phyloP scores from a whole-genome alignment of 441 rosid species.

The Erodium moschatum region DNA sequence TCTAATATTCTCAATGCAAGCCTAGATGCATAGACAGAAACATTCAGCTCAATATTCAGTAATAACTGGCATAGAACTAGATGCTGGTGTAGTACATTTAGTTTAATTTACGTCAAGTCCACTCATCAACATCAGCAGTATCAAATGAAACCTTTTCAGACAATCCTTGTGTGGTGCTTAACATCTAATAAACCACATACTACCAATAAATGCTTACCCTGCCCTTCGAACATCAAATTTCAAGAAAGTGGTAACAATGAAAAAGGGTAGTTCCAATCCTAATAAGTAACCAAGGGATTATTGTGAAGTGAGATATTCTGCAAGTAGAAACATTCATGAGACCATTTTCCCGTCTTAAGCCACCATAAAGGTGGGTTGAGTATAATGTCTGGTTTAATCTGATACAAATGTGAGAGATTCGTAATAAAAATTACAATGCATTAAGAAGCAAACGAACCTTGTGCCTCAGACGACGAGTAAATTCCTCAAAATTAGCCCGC shows the following conservation, averaged over 20 bases:
- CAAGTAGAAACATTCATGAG: neutral
- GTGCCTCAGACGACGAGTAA: constrained; percentile 57
- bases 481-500: constrained; percentile 82
- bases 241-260: neutral
- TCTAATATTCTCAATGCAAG: constrained; percentile 62
- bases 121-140: neutral
- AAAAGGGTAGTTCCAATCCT: neutral
- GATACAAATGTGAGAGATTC: neutral
- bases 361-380: neutral
- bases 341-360: neutral
- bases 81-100: neutral
- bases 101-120: neutral
- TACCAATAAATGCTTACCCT: neutral
- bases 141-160: neutral
- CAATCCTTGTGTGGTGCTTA: constrained; percentile 1
- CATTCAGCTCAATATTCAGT: constrained; percentile 1
- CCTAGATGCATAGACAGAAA: constrained; percentile 27
- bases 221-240: neutral
- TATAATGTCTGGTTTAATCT: neutral
- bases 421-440: neutral
- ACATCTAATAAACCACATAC: neutral
- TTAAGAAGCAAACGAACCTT: constrained; percentile 44
- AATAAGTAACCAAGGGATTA: neutral
- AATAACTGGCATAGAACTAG: constrained; percentile 11
- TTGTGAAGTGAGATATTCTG: neutral